Conservation (phyloP, 495 filamentous ascomycete species). For the Podospora appendiculata region DNA sequence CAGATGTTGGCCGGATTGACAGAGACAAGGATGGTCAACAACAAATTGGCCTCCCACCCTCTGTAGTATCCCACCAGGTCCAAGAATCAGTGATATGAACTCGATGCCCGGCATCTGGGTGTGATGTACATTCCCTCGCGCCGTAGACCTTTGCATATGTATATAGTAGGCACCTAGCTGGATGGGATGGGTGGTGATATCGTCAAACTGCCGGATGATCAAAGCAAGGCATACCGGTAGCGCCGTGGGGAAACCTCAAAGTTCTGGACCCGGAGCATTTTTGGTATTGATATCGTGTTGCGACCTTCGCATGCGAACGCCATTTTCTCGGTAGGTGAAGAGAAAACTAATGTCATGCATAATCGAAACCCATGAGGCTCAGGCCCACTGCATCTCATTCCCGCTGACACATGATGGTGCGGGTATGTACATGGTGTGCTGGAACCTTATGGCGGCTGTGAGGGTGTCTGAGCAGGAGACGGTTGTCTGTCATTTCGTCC, state of each 20-base stretch:
- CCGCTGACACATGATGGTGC: conserved; percentile 6
- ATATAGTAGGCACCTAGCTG: too few relatives aligned
- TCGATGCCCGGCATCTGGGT: not conserved
- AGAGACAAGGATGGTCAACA: not conserved
- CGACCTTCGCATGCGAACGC: not conserved
- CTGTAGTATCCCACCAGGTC: not conserved
- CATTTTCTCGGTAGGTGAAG: not conserved
- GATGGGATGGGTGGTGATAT: too few relatives aligned
- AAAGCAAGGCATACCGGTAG: too few relatives aligned
- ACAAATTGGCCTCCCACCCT: not conserved
- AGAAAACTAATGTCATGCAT: not conserved
- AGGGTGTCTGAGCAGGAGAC: conserved; percentile 8
- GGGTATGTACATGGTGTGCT: conserved; percentile 12
- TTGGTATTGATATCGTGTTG: not conserved
- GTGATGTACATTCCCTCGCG: not conserved
- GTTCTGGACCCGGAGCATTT: too few relatives aligned
- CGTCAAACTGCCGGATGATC: too few relatives aligned
- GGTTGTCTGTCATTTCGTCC: not conserved
- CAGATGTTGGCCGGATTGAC: not conserved
- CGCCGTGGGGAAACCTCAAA: too few relatives aligned
- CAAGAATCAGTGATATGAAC: not conserved
- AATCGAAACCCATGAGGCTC: conserved; percentile 9
- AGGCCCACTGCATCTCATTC: conserved; percentile 11
- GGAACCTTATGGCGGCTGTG: not conserved
- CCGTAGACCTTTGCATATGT: not conserved